A percentile compares a stretch with the other conserved stretches of the same genome.
Conservation (phyloP, 108 stramenopile genomes). For the Cylindrotheca fusiformis region DNA sequence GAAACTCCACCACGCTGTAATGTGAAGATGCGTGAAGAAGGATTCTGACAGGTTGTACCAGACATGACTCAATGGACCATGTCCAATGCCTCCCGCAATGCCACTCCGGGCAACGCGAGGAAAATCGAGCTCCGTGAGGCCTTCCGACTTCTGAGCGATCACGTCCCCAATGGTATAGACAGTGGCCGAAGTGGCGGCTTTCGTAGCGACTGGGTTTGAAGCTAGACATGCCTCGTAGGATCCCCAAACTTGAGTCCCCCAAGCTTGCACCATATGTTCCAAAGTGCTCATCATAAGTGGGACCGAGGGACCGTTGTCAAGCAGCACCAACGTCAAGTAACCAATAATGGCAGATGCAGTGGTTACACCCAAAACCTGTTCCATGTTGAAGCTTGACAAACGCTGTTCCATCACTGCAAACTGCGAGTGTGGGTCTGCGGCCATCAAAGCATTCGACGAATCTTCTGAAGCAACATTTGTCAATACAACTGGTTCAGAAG, state of each 20-base stretch:
- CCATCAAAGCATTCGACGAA: no score
- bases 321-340: background rate
- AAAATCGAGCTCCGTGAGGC: slow-evolving; percentile 59
- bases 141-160: slow-evolving; percentile 62
- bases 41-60: slow-evolving; percentile 70
- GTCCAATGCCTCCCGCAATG: slow-evolving; percentile 74
- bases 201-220: slow-evolving; percentile 44
- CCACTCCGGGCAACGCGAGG: slow-evolving; percentile 52
- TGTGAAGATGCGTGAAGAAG: slow-evolving; percentile 38
- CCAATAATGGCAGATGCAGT: background rate
- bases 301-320: background rate
- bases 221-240: slow-evolving; percentile 35
- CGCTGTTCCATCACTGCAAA: background rate
- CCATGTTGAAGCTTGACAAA: background rate
- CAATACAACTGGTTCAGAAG: no score
- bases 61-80: slow-evolving; percentile 79
- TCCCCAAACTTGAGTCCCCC: slow-evolving; percentile 31
- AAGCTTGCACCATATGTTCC: background rate
- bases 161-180: slow-evolving; percentile 80
- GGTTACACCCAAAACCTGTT: background rate
- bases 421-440: no score
- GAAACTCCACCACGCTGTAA: slow-evolving; percentile 60
- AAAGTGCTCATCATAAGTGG: background rate
- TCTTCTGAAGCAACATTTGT: no score
- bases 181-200: slow-evolving; percentile 56